phyloP scores from a whole-genome alignment of 2,329 filamentous ascomycete genomes.

The Dendrostoma leiphaemia region DNA sequence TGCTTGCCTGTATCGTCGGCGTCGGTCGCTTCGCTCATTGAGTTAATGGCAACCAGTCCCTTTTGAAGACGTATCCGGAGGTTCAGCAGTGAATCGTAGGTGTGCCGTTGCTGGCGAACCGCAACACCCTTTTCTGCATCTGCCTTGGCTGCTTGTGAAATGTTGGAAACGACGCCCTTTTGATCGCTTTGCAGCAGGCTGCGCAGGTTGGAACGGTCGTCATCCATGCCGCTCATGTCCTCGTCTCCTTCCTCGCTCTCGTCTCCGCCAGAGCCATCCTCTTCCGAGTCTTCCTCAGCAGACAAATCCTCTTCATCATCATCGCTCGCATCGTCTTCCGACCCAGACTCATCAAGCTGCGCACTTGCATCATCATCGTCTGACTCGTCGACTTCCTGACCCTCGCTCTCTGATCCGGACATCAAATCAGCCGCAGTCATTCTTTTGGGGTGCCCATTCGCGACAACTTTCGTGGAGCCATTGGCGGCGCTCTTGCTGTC shows the following conservation, averaged over 20 bases:
- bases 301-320: conserved; percentile 19
- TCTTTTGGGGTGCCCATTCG: conserved; percentile 29
- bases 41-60: conserved; percentile 78
- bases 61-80: conserved; percentile 92
- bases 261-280: conserved; percentile 32
- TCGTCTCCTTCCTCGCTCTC: conserved; percentile 30
- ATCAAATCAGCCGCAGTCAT: conserved; percentile 58
- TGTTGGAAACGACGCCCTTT: conserved; percentile 61
- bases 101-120: conserved; percentile 79
- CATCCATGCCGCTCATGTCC: conserved; percentile 29
- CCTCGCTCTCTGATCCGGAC: conserved; percentile 38
- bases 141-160: conserved; percentile 63
- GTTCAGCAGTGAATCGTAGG: conserved; percentile 87
- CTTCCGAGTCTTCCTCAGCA: conserved; percentile 34
- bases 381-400: conserved; percentile 37
- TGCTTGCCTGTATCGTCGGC: conserved; percentile 38
- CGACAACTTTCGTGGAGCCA: conserved; percentile 28
- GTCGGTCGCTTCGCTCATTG: conserved; percentile 51
- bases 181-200: conserved; percentile 67
- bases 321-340: conserved; percentile 26
- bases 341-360: conserved; percentile 1
- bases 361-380: conserved; percentile 28
- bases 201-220: conserved; percentile 56
- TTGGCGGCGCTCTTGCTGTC: conserved; percentile 45
- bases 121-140: conserved; percentile 84